A percentile compares a stretch with the other conserved stretches of the same genome.
Evolutionary conservation across 192 early-diverging fungal species (phyloP).

Genomic region (Entrophospora sp.): DNA sequence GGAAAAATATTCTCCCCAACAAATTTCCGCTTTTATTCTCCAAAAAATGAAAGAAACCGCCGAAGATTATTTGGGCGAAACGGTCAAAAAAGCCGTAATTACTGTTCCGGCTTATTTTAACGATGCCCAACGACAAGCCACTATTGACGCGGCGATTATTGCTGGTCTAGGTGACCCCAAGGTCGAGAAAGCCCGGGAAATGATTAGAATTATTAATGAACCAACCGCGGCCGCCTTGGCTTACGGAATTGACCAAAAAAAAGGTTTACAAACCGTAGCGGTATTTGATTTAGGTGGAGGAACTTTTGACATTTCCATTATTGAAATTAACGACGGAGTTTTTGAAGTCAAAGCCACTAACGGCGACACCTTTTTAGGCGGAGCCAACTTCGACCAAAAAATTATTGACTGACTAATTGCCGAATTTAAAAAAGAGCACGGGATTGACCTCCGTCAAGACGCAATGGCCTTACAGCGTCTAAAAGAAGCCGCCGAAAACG

Average conservation of each 20-base stretch:
- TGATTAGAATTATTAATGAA: slow-evolving; percentile 79
- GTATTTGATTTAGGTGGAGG: slow-evolving; percentile 91
- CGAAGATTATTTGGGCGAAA: slow-evolving; percentile 86
- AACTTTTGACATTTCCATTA: slow-evolving; percentile 86
- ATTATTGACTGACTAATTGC: no score
- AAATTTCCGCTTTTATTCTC: slow-evolving; percentile 79
- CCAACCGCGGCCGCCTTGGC: slow-evolving; percentile 80
- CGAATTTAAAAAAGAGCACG: no score
- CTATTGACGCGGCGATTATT: slow-evolving; percentile 76
- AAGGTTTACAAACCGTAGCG: slow-evolving; percentile 65
- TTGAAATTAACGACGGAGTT: slow-evolving; percentile 82
- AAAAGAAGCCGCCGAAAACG: no score
- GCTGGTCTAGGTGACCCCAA: no score
- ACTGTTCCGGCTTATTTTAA: slow-evolving; percentile 94
- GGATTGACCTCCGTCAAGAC: no score
- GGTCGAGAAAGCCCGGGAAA: no score
- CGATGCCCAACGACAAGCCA: slow-evolving; percentile 80
- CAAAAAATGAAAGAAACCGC: slow-evolving; percentile 78
- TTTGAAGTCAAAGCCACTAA: slow-evolving; percentile 91
- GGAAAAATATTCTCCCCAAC: slow-evolving; percentile 84
- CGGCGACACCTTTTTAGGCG: slow-evolving; percentile 69
- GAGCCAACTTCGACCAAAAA: slow-evolving; percentile 43
- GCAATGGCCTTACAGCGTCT: no score
- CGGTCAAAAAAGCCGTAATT: slow-evolving; percentile 79
- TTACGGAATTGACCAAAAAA: slow-evolving; percentile 60